A percentile compares a stretch with the other conserved stretches of the same genome.
phyloP scores from a whole-genome alignment of 2,329 filamentous ascomycete species.

The Talaromyces sp. region DNA sequence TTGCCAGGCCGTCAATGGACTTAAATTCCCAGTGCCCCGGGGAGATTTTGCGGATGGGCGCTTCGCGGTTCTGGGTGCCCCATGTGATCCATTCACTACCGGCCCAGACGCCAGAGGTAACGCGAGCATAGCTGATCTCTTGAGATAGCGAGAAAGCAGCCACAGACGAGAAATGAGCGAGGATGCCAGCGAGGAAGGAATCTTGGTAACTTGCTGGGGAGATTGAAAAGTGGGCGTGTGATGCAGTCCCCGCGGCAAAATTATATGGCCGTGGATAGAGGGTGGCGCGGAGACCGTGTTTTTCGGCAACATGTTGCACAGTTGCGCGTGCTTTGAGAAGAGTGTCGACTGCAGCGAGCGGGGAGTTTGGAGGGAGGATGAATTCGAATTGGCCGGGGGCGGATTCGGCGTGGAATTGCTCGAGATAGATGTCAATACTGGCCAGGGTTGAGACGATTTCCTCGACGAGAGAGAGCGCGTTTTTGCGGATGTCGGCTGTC shows the following conservation, averaged over 20 bases:
- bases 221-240: constrained; percentile 65
- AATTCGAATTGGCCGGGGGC: constrained; percentile 75
- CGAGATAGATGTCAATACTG: constrained; percentile 59
- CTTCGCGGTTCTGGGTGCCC: constrained; percentile 77
- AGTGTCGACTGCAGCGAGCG: constrained; percentile 65
- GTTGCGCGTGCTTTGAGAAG: constrained; percentile 68
- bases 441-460: constrained; percentile 61
- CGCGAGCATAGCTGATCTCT: constrained; percentile 63
- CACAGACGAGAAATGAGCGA: constrained; percentile 63
- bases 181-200: constrained; percentile 67
- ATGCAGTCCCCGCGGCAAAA: constrained; percentile 57
- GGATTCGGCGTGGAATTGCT: constrained; percentile 72
- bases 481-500: constrained; percentile 55
- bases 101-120: constrained; percentile 67
- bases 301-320: constrained; percentile 60
- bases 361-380: constrained; percentile 59
- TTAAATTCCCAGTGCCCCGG: constrained; percentile 73
- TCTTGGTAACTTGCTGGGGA: constrained; percentile 48
- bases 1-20: constrained; percentile 72
- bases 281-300: constrained; percentile 62
- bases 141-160: constrained; percentile 65
- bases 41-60: constrained; percentile 64
- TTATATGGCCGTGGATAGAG: constrained; percentile 68
- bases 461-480: constrained; percentile 54
- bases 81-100: constrained; percentile 75